Conservation (phyloP, 2,329 filamentous ascomycete species). For the Phaeosphaeria sp. region DNA sequence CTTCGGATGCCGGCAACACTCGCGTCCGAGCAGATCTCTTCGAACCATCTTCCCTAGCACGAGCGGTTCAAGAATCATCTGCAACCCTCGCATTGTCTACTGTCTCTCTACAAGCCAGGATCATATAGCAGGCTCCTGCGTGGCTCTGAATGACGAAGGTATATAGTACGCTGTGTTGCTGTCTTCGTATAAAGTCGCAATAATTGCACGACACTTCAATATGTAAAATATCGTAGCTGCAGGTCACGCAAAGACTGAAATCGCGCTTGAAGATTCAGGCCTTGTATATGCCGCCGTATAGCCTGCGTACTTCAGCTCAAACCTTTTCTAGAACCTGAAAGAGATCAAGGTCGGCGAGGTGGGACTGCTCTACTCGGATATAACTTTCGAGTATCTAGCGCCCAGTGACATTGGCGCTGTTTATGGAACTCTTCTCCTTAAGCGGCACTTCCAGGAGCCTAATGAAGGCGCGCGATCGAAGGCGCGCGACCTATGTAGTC, state of each 20-base stretch:
- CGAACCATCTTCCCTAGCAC: slow-evolving; percentile 48
- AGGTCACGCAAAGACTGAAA: slow-evolving; percentile 55
- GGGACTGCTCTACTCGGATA: not conserved
- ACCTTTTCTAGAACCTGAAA: slow-evolving; percentile 37
- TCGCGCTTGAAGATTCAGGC: slow-evolving; percentile 52
- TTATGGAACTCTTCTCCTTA: not conserved
- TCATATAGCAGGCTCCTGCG: slow-evolving; percentile 49
- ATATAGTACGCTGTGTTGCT: slow-evolving; percentile 57
- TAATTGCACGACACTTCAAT: slow-evolving; percentile 17
- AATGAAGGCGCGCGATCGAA: not conserved
- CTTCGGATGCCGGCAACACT: slow-evolving; percentile 43
- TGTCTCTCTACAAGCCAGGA: slow-evolving; percentile 41
- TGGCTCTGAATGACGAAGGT: slow-evolving; percentile 54
- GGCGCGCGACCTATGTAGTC: not conserved
- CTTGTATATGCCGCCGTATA: slow-evolving; percentile 50
- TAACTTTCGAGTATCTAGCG: not conserved
- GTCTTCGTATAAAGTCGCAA: slow-evolving; percentile 41
- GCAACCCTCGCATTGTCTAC: slow-evolving; percentile 59
- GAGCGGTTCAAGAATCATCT: slow-evolving; percentile 50
- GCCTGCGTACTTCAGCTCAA: slow-evolving; percentile 55
- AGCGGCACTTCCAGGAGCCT: not conserved
- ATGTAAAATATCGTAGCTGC: slow-evolving; percentile 40
- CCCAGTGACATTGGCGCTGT: not conserved
- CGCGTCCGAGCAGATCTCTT: slow-evolving; percentile 56
- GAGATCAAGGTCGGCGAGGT: not conserved